phyloP scores from a whole-genome alignment of 805 yeast genomes.

The Komagataella populi region DNA sequence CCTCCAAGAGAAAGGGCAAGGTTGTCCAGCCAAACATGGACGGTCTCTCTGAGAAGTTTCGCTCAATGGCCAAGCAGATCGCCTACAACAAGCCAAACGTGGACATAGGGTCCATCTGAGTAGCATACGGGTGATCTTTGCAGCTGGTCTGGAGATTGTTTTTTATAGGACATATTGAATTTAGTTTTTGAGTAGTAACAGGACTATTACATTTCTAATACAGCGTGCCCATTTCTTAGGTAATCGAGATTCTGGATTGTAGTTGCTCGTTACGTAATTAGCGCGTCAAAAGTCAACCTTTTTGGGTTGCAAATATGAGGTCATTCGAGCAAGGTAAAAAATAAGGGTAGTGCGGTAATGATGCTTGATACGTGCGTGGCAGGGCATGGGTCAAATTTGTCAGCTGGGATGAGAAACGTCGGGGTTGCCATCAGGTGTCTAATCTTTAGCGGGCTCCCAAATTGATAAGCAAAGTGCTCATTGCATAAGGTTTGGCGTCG shows the following conservation, averaged over 20 bases:
- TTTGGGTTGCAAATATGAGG: background rate
- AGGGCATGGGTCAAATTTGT: no score
- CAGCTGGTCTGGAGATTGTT: background rate
- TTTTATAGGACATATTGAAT: background rate
- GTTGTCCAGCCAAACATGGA: background rate
- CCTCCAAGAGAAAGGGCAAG: background rate
- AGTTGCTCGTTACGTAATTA: background rate
- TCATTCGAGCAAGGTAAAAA: background rate
- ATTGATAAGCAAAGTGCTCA: background rate
- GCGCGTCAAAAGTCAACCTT: background rate
- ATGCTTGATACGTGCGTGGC: no score
- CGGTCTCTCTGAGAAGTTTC: conserved; percentile 6
- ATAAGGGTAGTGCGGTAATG: background rate
- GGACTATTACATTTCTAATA: background rate
- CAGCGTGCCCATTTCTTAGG: background rate
- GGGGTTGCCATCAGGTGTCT: no score
- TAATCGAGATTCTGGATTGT: background rate
- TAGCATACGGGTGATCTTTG: background rate
- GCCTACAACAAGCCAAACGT: conserved; percentile 9
- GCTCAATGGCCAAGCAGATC: conserved; percentile 11
- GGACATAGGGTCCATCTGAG: background rate
- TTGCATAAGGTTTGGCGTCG: background rate
- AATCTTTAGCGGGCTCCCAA: no score
- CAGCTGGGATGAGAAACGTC: no score
- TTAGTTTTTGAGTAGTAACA: background rate